Base-by-base conservation (phyloP, 805 yeast genomes). In the Spathaspora hagerdaliae region DNA sequence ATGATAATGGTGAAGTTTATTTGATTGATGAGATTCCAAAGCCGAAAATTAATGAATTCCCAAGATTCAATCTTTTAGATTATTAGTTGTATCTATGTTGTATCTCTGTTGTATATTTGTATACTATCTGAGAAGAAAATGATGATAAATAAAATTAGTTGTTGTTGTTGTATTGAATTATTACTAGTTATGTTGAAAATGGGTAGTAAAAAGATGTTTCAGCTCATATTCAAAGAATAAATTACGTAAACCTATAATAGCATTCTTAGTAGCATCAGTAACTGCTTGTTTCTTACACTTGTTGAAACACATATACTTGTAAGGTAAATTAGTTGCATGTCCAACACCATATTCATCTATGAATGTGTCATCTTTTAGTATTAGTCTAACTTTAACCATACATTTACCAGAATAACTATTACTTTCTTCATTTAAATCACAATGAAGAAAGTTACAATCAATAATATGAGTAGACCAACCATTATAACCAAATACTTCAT, bases 1-100 rank as follows among this genome's bases (percentile, higher is more conserved):
- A 91, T 61, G 97, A 91, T 35, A 80, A 87, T 50, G 98, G 98
- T 1, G 83, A 85, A 51, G 78, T 87, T 9, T 92, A 88, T 56
- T 73, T 79, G 50, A 75, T 87, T 31, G 87, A 87, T 8, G 92
- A 82, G 60, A 84, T 85, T 35, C 89, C 92, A 1, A 72, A 74
- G 24, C 96, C 96, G 1, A 64, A 55, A 10, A 77, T 88, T 48
- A 71, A 71, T 37, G 84, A 77, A 7, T 87, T 87, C 66, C 82
- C 87, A 12, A 73, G 64, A 57, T 71, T 72, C 56, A 70, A 70
- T 33, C 71, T 79, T 0, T 69, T 87, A 52, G 90, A 85, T 54
- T 87, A 73, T 19, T 19, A 19, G 24, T 19, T 19, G 24, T 19
- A 19, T 19, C 58, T 85, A 63, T 47, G 31, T 10, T 15, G 14